Percentiles rank a stretch among this genome's conserved stretches.
These are phyloP conservation scores for Myxozyma monticola DNA, from an alignment of 805 yeast species.

Conservation along the genomic window DNA sequence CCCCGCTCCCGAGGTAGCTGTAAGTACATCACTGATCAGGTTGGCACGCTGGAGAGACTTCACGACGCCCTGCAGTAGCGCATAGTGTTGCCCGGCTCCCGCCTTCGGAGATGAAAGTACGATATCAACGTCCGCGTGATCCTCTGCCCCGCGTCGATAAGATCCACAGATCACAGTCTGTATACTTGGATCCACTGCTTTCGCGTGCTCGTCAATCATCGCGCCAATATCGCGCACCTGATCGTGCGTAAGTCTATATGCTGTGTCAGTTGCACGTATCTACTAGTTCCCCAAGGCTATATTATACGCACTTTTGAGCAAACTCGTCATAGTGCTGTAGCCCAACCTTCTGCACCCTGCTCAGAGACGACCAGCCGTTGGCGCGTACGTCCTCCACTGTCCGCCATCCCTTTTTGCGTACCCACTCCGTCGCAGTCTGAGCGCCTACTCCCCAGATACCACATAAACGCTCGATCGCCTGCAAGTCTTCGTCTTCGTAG, in stretches of 20 bases:
- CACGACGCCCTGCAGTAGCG: conserved; percentile 11
- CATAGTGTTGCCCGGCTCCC: conserved; percentile 10
- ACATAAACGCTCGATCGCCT: conserved; percentile 14
- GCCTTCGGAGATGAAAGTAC: conserved; percentile 15
- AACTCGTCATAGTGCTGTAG: conserved; percentile 28
- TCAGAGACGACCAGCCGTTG: conserved; percentile 18
- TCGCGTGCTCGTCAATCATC: conserved; percentile 9
- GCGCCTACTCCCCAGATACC: conserved; percentile 32
- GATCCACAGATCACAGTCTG: conserved; percentile 24
- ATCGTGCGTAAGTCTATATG: conserved; percentile 12
- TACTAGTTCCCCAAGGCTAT: no score
- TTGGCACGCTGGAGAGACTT: conserved; percentile 13
- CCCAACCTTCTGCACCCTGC: conserved; percentile 24
- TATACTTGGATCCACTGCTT: conserved; percentile 6
- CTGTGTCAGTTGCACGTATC: neutral
- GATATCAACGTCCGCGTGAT: conserved; percentile 26
- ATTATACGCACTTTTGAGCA: conserved; percentile 6
- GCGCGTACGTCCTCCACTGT: conserved; percentile 20
- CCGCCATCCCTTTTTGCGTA: conserved; percentile 23
- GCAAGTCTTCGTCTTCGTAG: conserved; percentile 10
- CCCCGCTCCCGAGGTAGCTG: no score
- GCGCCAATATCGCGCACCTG: conserved; percentile 22
- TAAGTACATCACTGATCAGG: conserved; percentile 15
- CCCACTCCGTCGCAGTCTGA: conserved; percentile 26
- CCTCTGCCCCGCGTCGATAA: conserved; percentile 25